Evolutionary conservation across 1,284 basidiomycete genomes (phyloP).

Genomic region (Trametes hirsuta): DNA sequence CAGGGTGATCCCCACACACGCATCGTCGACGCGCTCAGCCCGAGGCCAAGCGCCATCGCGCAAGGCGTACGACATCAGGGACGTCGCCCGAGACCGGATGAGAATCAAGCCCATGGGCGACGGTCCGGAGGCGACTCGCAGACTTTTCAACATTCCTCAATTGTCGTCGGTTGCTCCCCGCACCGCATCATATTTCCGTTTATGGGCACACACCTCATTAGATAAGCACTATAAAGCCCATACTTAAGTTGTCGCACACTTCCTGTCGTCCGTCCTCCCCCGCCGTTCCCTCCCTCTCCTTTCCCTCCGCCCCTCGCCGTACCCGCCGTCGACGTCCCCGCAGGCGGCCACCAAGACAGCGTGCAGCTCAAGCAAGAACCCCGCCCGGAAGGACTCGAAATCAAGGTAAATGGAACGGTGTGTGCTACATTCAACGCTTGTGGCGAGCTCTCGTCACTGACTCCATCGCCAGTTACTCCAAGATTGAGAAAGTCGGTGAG

Average conservation of each 20-base stretch:
- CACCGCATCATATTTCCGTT: constrained; percentile 31
- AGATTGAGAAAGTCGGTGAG: constrained; percentile 46
- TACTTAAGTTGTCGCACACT: constrained; percentile 5
- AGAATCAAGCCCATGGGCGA: neutral
- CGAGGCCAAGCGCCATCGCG: neutral
- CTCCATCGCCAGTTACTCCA: constrained; percentile 35
- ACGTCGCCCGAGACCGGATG: neutral
- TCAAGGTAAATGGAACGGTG: constrained; percentile 48
- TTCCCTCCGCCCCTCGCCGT: neutral
- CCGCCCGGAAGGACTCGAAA: neutral
- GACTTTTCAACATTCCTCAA: constrained; percentile 21
- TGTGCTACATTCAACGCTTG: constrained; percentile 31
- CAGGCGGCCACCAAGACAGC: neutral
- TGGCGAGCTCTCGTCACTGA: constrained; percentile 19
- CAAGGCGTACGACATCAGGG: neutral
- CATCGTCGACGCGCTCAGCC: neutral
- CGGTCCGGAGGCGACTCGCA: neutral
- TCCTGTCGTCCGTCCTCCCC: constrained; percentile 2
- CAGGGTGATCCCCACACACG: too few species aligned
- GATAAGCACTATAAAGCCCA: constrained; percentile 28
- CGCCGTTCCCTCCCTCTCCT: constrained; percentile 4
- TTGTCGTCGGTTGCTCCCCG: constrained; percentile 29
- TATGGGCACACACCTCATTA: constrained; percentile 21
- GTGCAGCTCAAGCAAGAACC: neutral
- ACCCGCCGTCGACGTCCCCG: neutral